These are phyloP conservation scores for Verbascum thapsus DNA, from an alignment of 257 asterid species.

Conservation along the genomic window DNA sequence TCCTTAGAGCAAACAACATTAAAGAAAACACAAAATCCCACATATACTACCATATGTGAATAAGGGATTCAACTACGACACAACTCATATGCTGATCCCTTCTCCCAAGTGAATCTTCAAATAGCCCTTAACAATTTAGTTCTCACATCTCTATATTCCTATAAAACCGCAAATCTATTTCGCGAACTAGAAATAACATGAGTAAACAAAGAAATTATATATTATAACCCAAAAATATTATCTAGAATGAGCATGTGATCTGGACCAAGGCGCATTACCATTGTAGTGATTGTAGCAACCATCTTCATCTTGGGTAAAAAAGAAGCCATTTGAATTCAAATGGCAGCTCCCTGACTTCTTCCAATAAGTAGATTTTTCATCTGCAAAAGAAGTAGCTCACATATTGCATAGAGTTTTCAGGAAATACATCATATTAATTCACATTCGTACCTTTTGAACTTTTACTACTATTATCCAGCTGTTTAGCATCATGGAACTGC, in stretches of 20 bases:
- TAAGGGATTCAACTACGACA: too few species aligned
- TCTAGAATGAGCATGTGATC: background rate
- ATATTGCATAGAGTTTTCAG: slow-evolving; percentile 13
- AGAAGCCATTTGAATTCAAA: slow-evolving; percentile 41
- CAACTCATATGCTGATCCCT: background rate
- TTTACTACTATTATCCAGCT: slow-evolving; percentile 29
- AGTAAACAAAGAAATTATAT: slow-evolving; percentile 8
- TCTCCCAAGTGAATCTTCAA: too few species aligned
- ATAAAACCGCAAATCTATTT: background rate
- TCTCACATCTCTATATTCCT: background rate
- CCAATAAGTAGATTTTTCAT: slow-evolving; percentile 39
- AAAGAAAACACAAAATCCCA: too few species aligned
- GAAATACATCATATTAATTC: background rate
- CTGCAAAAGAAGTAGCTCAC: slow-evolving; percentile 41
- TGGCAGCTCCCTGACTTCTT: slow-evolving; percentile 39
- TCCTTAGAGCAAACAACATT: too few species aligned
- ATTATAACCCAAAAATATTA: slow-evolving; percentile 12
- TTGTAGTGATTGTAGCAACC: slow-evolving; percentile 44
- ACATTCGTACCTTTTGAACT: slow-evolving; percentile 38
- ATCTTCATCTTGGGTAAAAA: slow-evolving; percentile 43
- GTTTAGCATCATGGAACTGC: slow-evolving; percentile 54
- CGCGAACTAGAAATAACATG: background rate
- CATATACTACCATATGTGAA: too few species aligned
- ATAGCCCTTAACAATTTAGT: too few species aligned
- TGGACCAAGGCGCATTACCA: slow-evolving; percentile 34